These are phyloP conservation scores for Boletus holoroseus DNA, from an alignment of 1,284 basidiomycete species.

Conservation along the genomic window DNA sequence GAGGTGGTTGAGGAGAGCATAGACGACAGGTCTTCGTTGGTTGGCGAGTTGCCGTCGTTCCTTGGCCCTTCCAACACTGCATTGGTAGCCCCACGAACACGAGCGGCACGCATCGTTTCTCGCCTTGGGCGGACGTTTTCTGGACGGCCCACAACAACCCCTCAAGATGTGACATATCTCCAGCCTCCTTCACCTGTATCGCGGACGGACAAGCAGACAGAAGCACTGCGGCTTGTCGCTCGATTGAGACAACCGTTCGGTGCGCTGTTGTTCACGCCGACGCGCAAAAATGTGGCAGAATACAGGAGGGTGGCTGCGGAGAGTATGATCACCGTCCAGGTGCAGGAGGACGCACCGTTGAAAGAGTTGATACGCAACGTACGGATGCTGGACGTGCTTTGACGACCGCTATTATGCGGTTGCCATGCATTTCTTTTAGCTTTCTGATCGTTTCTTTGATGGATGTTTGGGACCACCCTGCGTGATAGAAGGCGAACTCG, in stretches of 20 bases:
- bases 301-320: slow-evolving; percentile 6
- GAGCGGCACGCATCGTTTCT: neutral
- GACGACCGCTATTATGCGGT: neutral
- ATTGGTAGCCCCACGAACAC: neutral
- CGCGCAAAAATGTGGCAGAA: neutral
- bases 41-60: too few relatives aligned
- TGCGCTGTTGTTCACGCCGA: neutral
- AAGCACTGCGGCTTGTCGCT: neutral
- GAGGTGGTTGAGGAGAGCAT: neutral
- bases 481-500: too few relatives aligned
- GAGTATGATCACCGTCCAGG: neutral
- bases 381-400: neutral
- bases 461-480: neutral
- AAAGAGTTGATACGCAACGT: neutral
- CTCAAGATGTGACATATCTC: neutral
- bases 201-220: neutral
- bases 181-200: neutral
- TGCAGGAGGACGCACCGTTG: neutral
- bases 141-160: too few relatives aligned
- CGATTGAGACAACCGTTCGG: neutral
- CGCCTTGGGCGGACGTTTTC: neutral
- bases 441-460: neutral
- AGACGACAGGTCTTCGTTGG: neutral
- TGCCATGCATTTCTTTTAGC: neutral
- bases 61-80: neutral